Percentiles rank a stretch among this genome's conserved stretches.
phyloP scores from a whole-genome alignment of 768 basidiomycete species.

The Stropharia rugosoannulata region DNA sequence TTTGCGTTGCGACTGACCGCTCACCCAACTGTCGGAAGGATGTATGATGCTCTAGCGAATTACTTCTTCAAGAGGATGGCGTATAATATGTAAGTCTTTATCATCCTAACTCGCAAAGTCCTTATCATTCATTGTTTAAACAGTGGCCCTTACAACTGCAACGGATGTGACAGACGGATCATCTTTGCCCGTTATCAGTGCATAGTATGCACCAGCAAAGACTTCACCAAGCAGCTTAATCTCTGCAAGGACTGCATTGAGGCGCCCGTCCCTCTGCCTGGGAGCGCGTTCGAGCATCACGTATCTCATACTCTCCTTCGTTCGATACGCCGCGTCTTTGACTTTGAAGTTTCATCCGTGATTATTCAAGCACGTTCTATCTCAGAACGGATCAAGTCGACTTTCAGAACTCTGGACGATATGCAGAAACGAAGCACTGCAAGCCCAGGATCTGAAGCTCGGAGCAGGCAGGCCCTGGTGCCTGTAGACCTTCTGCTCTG shows the following conservation, averaged over 20 bases:
- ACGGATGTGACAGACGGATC: constrained; percentile 5
- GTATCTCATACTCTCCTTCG: constrained; percentile 13
- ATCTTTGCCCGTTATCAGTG: constrained; percentile 11
- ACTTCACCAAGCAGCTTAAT: constrained; percentile 6
- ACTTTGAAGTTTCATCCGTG: constrained; percentile 5
- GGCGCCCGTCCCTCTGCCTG: background rate
- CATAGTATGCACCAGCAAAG: constrained; percentile 11
- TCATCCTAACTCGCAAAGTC: background rate
- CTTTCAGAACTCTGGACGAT: constrained; percentile 2
- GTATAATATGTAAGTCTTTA: background rate
- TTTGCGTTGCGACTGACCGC: background rate
- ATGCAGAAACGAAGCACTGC: background rate
- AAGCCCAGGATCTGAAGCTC: background rate
- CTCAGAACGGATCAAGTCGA: constrained; percentile 9
- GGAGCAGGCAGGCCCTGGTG: background rate
- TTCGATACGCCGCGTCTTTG: background rate
- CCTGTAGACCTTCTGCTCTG: background rate
- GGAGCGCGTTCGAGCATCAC: constrained; percentile 2
- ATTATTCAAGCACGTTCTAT: constrained; percentile 5
- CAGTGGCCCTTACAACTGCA: constrained; percentile 5
- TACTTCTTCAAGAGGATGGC: constrained; percentile 2
- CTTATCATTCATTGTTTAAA: background rate
- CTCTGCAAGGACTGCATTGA: constrained; percentile 15
- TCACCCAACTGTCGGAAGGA: constrained; percentile 1
- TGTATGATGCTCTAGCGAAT: constrained; percentile 3